phyloP scores from a whole-genome alignment of 441 rosid genomes.

The Gossypium aridum region DNA sequence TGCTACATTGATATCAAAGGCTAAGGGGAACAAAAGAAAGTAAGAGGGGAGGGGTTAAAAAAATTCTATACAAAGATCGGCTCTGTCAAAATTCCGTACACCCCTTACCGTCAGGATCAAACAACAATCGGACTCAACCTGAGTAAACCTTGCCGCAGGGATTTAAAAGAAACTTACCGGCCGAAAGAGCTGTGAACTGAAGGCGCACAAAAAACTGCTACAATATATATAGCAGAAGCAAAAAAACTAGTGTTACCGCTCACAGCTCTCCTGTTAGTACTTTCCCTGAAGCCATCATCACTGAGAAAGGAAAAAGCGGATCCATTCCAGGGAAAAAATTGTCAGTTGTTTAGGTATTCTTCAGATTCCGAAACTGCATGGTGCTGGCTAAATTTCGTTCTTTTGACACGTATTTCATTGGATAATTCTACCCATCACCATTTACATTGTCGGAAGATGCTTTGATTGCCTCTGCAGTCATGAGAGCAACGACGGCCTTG shows the following conservation, averaged over 20 bases:
- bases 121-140: slow-evolving; percentile 16
- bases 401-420: slow-evolving; percentile 4
- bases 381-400: slow-evolving; percentile 16
- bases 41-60: background rate
- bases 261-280: slow-evolving; percentile 13
- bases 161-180: slow-evolving; percentile 7
- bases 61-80: slow-evolving; percentile 44
- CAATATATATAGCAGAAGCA: slow-evolving; percentile 22
- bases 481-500: slow-evolving; percentile 81
- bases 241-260: slow-evolving; percentile 8
- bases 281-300: background rate
- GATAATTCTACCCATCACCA: slow-evolving; percentile 1
- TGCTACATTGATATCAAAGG: slow-evolving; percentile 23
- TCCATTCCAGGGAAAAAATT: slow-evolving; percentile 13
- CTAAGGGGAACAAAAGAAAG: background rate
- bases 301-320: slow-evolving; percentile 8
- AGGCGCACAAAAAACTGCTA: slow-evolving; percentile 19
- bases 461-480: slow-evolving; percentile 80
- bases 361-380: background rate
- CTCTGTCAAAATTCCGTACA: slow-evolving; percentile 37
- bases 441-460: slow-evolving; percentile 38
- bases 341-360: background rate
- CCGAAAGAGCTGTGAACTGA: slow-evolving; percentile 16
- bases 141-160: slow-evolving; percentile 23
- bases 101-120: slow-evolving; percentile 32